A percentile compares a stretch with the other conserved stretches of the same genome.
phyloP scores from a whole-genome alignment of 257 asterid genomes.

The Verbascum thapsus region DNA sequence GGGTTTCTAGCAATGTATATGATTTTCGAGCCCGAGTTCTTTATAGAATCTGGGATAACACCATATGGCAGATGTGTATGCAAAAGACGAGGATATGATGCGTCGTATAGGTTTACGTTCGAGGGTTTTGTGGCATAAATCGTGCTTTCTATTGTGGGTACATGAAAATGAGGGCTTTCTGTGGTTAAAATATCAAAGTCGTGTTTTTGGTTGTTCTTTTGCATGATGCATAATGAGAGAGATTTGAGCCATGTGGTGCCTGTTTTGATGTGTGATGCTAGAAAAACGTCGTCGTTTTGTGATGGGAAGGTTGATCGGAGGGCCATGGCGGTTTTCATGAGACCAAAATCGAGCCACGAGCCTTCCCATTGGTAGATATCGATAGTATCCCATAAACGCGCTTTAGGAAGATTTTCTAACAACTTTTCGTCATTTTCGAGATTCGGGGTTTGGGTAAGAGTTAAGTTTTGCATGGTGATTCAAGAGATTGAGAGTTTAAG shows the following conservation, averaged over 20 bases:
- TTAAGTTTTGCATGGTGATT: neutral
- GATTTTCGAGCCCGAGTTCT: conserved; percentile 34
- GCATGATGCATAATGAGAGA: conserved; percentile 35
- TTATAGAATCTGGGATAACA: conserved; percentile 35
- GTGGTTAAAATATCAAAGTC: conserved; percentile 26
- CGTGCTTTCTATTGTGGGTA: conserved; percentile 39
- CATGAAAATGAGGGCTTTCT: conserved; percentile 39
- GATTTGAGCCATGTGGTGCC: conserved; percentile 59
- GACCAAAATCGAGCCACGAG: conserved; percentile 38
- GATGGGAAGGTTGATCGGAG: conserved; percentile 36
- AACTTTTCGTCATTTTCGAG: neutral
- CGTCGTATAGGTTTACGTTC: neutral
- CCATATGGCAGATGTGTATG: conserved; percentile 42
- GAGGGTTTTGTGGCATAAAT: conserved; percentile 28
- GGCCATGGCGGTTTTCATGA: conserved; percentile 32
- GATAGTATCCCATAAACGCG: conserved; percentile 34
- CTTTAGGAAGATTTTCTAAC: conserved; percentile 23
- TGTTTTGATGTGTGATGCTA: conserved; percentile 39
- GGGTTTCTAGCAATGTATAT: conserved; percentile 46
- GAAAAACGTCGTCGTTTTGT: conserved; percentile 36
- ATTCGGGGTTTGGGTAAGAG: neutral
- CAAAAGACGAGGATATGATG: conserved; percentile 37
- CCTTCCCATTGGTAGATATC: conserved; percentile 39
- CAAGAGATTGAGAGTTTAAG: no score
- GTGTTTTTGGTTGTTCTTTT: neutral